These are phyloP conservation scores for Akanthomyces muscarius DNA, from an alignment of 2,329 filamentous ascomycete species.

Conservation along the genomic window DNA sequence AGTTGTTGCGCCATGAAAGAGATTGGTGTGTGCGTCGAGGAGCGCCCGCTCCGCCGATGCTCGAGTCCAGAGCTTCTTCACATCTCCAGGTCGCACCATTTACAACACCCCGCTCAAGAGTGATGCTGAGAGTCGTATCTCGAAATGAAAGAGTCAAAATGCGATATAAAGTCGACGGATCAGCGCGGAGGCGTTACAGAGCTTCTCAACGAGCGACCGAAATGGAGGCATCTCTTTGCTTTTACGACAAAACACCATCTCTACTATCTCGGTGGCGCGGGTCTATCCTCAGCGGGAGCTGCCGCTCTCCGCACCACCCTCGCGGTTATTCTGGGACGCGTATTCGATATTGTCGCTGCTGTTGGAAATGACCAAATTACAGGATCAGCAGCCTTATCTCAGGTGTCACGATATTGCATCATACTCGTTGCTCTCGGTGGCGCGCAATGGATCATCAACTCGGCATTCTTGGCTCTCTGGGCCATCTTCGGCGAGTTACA, in stretches of 20 bases:
- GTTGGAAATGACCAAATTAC: conserved; percentile 56
- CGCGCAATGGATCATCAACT: conserved; percentile 63
- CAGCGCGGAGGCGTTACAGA: not conserved
- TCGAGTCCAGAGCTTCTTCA: not conserved
- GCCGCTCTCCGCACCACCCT: conserved; percentile 62
- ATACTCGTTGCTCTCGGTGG: conserved; percentile 61
- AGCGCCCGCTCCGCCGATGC: not conserved
- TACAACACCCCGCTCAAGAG: not conserved
- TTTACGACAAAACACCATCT: conserved; percentile 65
- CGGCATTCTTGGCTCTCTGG: conserved; percentile 66
- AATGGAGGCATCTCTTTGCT: conserved; percentile 56
- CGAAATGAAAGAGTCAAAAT: not conserved
- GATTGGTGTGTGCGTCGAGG: not conserved
- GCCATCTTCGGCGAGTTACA: conserved; percentile 78
- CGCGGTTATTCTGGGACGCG: conserved; percentile 66
- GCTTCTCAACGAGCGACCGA: conserved; percentile 20
- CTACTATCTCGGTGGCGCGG: conserved; percentile 48
- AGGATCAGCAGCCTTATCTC: conserved; percentile 47
- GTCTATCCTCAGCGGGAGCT: conserved; percentile 53
- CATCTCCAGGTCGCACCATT: not conserved
- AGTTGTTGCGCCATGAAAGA: not conserved
- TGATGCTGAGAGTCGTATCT: not conserved
- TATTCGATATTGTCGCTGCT: conserved; percentile 68
- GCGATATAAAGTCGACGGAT: not conserved
- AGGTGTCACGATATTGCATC: conserved; percentile 57